Conservation (phyloP, 176 grass and related monocot genomes). For the Juncus effusus region DNA sequence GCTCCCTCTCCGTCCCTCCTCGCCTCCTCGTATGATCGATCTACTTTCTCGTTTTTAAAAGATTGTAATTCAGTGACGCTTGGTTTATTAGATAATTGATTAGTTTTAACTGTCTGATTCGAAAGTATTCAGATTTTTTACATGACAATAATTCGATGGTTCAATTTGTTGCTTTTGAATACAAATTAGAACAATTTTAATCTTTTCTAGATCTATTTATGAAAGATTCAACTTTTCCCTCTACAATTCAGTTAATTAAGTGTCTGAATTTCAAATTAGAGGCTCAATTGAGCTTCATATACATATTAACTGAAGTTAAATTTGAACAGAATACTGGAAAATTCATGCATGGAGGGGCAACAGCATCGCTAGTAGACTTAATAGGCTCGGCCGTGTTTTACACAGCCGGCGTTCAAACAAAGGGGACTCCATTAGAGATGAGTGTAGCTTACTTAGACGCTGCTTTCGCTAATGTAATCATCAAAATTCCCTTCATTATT, state of each 20-base stretch:
- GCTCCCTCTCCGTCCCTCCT: conserved; percentile 62
- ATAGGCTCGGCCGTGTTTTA: conserved; percentile 71
- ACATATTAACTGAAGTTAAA: no score
- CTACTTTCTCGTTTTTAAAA: background rate
- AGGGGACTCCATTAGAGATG: conserved; percentile 70
- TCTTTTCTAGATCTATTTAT: no score
- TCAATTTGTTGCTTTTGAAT: no score
- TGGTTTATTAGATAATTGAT: background rate
- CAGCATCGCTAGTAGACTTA: conserved; percentile 73
- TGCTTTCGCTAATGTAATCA: conserved; percentile 57
- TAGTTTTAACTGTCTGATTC: background rate
- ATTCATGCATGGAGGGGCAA: conserved; percentile 86
- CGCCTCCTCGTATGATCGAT: conserved; percentile 58
- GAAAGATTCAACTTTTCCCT: no score
- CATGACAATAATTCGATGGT: no score
- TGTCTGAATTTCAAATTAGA: no score
- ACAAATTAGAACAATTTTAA: no score
- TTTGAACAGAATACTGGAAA: conserved; percentile 58
- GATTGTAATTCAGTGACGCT: no score
- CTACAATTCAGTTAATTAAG: no score
- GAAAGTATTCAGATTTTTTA: background rate
- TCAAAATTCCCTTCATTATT: background rate
- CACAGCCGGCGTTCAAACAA: conserved; percentile 48
- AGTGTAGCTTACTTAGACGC: conserved; percentile 86
- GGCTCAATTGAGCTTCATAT: background rate